Evolutionary conservation across 352 stramenopile species (phyloP).

Genomic region (Phytopythium montanum): DNA sequence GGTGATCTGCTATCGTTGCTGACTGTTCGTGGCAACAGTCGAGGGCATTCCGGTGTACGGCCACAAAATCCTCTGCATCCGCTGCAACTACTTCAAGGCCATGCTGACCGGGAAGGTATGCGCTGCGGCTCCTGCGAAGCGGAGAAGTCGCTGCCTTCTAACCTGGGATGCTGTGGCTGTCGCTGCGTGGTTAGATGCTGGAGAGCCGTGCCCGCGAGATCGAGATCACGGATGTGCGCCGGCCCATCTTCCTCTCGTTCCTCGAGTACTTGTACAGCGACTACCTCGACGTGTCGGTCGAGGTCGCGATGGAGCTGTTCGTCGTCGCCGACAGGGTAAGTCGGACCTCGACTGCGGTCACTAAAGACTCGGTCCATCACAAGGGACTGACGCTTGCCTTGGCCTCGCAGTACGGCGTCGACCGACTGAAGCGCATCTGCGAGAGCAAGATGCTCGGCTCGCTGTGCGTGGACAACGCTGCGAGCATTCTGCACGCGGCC

Average conservation of each 20-base stretch:
- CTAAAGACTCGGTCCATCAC: too few species aligned
- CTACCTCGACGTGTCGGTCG: slow-evolving; percentile 88
- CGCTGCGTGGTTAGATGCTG: slow-evolving; percentile 71
- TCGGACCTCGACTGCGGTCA: too few species aligned
- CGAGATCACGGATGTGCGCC: slow-evolving; percentile 90
- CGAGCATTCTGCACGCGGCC: slow-evolving; percentile 95
- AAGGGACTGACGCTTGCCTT: neutral
- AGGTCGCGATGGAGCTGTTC: slow-evolving; percentile 94
- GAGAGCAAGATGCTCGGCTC: slow-evolving; percentile 95
- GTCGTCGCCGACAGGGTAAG: slow-evolving; percentile 87
- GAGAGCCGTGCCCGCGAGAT: slow-evolving; percentile 88
- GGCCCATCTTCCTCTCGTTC: slow-evolving; percentile 92
- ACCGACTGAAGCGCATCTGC: slow-evolving; percentile 91
- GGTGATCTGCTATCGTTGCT: neutral
- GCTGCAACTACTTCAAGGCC: slow-evolving; percentile 93
- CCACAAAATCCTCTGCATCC: slow-evolving; percentile 91
- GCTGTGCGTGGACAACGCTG: slow-evolving; percentile 95
- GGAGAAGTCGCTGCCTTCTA: neutral
- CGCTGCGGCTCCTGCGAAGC: neutral
- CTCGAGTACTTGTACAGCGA: slow-evolving; percentile 97
- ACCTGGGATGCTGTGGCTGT: neutral
- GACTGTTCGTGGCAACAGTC: slow-evolving; percentile 32
- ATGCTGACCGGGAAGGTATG: slow-evolving; percentile 82
- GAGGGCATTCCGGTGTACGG: slow-evolving; percentile 85
- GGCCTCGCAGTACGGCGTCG: slow-evolving; percentile 65